Base-by-base conservation (phyloP, 495 filamentous ascomycete genomes). In the Hypoxylon fragiforme region DNA sequence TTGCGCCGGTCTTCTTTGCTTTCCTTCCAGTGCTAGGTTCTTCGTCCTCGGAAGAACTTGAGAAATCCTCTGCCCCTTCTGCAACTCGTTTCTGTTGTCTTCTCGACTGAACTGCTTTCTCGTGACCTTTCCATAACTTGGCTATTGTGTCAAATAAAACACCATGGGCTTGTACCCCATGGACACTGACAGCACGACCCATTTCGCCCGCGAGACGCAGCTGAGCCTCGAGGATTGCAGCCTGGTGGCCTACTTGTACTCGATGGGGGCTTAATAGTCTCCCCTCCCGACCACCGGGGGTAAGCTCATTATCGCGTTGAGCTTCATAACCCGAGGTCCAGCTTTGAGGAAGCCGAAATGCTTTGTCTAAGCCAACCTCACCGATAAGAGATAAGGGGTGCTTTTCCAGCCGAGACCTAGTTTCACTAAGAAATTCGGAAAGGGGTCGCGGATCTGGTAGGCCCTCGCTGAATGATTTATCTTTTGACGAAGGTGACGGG, bases 101-200 rank as follows among this genome's bases (percentile, higher is more conserved):
- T 44, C 81, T 82, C 38, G 88, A 89, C 1, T 84, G 63, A 2
- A 87, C 71, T 34, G 80, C 75, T 58, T 81, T 83, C 69, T 97
- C 91, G 64, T 90, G 79, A 0, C 91, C 94, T 60, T 83, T 84
- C 91, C 92, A 98, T 26, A 89, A 71, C 43, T 82, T 80, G 44
- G 83, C 76, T 16, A 97, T 66, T 1, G 85, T 77, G 11, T 95
- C 89, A 44, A 90, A 87, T 1, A 97, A 61, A 1, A 85, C 73
- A 0, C 94, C 95, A 62, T 97, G 94, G 0, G 88, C 90, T 66
- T 94, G 88, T 12, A 97, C 95, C 18, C 92, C 91, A 64, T 97
- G 94, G 0, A 97, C 77, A 11, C 89, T 92, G 2, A 92, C 94
- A 0, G 91, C 80, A 12, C 92, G 79, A 19, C 81, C 77, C 73